These are phyloP conservation scores for Coniella vitis DNA, from an alignment of 2,329 filamentous ascomycete species.

Conservation along the genomic window DNA sequence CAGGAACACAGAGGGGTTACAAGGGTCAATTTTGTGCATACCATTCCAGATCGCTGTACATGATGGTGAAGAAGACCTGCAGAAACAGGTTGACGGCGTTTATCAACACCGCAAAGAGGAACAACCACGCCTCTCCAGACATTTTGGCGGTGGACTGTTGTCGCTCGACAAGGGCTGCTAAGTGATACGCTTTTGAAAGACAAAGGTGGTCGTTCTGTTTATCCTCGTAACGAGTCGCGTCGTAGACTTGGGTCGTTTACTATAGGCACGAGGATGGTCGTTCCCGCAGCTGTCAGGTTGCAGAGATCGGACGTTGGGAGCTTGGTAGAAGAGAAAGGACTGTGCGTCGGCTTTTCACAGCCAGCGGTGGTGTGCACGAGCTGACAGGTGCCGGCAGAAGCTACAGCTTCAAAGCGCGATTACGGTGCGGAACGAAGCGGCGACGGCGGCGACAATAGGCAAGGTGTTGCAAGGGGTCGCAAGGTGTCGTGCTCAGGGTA, in stretches of 20 bases:
- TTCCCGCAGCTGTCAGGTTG: neutral
- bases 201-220: neutral
- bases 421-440: neutral
- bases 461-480: neutral
- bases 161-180: conserved; percentile 1
- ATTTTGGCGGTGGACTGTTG: conserved; percentile 43
- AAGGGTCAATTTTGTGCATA: conserved; percentile 32
- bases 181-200: neutral
- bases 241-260: neutral
- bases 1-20: neutral
- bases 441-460: neutral
- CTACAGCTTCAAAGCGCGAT: neutral
- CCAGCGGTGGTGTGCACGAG: neutral
- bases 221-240: neutral
- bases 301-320: neutral
- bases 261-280: neutral
- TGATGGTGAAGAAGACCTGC: conserved; percentile 99
- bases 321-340: neutral
- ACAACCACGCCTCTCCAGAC: conserved; percentile 98
- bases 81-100: conserved; percentile 99
- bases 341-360: neutral
- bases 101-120: conserved; percentile 94
- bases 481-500: neutral
- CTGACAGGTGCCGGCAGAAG: neutral
- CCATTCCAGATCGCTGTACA: conserved; percentile 99